Evolutionary conservation across 2,329 filamentous ascomycete species (phyloP).

Genomic region (Fonsecaea nubica): DNA sequence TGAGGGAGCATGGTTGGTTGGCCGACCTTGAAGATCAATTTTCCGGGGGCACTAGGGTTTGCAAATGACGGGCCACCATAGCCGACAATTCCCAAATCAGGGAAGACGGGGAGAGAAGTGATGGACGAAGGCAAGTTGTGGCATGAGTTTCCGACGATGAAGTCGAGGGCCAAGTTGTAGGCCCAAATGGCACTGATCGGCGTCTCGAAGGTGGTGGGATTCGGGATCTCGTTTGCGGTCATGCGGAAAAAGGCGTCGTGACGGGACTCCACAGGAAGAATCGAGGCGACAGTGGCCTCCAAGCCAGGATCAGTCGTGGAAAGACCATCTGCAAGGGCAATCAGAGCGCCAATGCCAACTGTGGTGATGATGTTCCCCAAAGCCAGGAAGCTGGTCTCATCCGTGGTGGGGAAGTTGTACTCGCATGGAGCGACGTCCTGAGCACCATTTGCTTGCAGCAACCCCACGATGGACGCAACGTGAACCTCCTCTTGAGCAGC

Average conservation of each 20-base stretch:
- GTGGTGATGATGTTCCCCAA: constrained; percentile 44
- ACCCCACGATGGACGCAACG: constrained; percentile 38
- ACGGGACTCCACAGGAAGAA: constrained; percentile 43
- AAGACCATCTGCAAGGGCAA: constrained; percentile 39
- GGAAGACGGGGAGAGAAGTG: constrained; percentile 25
- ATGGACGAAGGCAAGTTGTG: constrained; percentile 29
- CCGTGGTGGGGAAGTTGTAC: constrained; percentile 42
- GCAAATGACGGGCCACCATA: constrained; percentile 29
- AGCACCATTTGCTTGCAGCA: constrained; percentile 40
- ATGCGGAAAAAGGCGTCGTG: constrained; percentile 44
- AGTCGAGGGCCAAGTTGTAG: constrained; percentile 44
- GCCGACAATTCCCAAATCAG: constrained; percentile 31
- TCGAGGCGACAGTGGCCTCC: constrained; percentile 39
- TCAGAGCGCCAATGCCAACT: constrained; percentile 42
- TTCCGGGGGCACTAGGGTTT: constrained; percentile 30
- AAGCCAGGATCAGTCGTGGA: constrained; percentile 39
- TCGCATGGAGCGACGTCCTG: constrained; percentile 41
- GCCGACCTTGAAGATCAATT: constrained; percentile 34
- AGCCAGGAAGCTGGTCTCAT: constrained; percentile 41
- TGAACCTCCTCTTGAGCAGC: constrained; percentile 42
- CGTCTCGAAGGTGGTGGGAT: constrained; percentile 43
- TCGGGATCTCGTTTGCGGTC: constrained; percentile 41
- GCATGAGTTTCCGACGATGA: constrained; percentile 40
- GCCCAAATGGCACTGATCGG: constrained; percentile 41
- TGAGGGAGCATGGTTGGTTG: constrained; percentile 29